Base-by-base conservation (phyloP, 257 asterid species). In the Solanum rostratum region DNA sequence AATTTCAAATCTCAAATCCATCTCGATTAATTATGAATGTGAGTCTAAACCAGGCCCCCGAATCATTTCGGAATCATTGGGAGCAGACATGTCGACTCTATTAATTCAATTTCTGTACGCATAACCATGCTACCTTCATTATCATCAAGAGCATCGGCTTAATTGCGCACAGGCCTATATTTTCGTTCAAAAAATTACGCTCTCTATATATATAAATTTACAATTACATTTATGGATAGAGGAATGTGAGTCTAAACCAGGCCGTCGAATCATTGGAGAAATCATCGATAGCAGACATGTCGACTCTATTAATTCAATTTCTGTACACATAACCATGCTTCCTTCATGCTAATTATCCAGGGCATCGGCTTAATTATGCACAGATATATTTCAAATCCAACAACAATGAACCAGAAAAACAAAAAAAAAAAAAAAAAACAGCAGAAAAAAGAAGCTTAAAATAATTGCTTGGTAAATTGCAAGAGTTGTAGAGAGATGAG, bases 261-360 rank as follows among this genome's bases (percentile, higher is more conserved):
- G 90, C 90, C 90, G 86, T 84, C 89, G 33, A 76, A 86, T 88
- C 90, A 88, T n/a, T 3, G 9, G 37, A 46, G 78, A 82, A 80
- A 43, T 86, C 90, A 86, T 85, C 63, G 87, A 29, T 88, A 66
- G 90, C 90, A 86, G 90, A 88, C 90, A 88, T 81, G 90, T 65
- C 86, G 88, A 88, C 89, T 87, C 84, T n/a, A 18, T 19, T 12
- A 39, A 45, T 69, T 86, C 83, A 33, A 16, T 88, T 71, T 88
- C 88, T 81, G 90, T 88, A 84, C 76, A 86, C 88, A 82, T 57
- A 80, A 88, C 90, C 90, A 88, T 88, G 88, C 88, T 88, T 54
- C 90, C 87, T 88, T 88, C 90, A 88, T 88, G 27, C 5, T 10
- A 3, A 81, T 19, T 33, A 24, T 88, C 88, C 90, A 88, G 90